These are phyloP conservation scores for Phialocephala subalpina DNA, from an alignment of 2,329 filamentous ascomycete genomes.

Conservation along the genomic window DNA sequence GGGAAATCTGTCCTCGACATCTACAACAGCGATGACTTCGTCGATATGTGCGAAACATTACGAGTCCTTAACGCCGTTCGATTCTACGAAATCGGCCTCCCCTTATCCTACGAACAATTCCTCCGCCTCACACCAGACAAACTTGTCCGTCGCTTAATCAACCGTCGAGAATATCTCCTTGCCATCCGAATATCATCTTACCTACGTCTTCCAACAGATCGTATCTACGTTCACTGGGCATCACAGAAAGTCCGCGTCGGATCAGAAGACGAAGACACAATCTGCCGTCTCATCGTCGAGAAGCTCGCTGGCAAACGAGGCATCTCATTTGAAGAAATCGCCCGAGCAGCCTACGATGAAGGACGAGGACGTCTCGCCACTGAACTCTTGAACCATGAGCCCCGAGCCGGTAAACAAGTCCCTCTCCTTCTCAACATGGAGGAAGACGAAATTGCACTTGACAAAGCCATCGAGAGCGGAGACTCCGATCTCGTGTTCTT, in stretches of 20 bases:
- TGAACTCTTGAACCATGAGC: constrained; percentile 90
- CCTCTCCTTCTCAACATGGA: constrained; percentile 94
- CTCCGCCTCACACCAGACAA: constrained; percentile 88
- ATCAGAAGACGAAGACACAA: constrained; percentile 84
- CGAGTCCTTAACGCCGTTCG: constrained; percentile 92
- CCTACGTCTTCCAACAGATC: constrained; percentile 83
- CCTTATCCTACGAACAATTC: constrained; percentile 93
- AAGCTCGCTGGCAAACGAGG: constrained; percentile 87
- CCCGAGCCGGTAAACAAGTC: constrained; percentile 93
- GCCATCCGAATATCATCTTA: constrained; percentile 90
- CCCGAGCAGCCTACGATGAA: constrained; percentile 92
- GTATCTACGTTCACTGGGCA: constrained; percentile 97
- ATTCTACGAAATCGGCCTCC: constrained; percentile 89
- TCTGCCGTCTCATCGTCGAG: constrained; percentile 86
- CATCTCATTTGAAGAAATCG: constrained; percentile 95
- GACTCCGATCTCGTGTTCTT: constrained; percentile 93
- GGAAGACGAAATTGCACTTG: constrained; percentile 91
- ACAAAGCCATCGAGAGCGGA: constrained; percentile 95
- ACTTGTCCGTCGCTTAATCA: constrained; percentile 85
- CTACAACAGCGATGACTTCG: constrained; percentile 98
- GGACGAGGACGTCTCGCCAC: constrained; percentile 89
- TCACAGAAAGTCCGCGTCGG: constrained; percentile 91
- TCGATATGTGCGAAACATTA: constrained; percentile 95
- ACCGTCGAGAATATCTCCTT: constrained; percentile 88
- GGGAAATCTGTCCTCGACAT: constrained; percentile 97